A percentile compares a stretch with the other conserved stretches of the same genome.
phyloP scores from a whole-genome alignment of 2,329 filamentous ascomycete genomes.

The Aspergillus neotritici region DNA sequence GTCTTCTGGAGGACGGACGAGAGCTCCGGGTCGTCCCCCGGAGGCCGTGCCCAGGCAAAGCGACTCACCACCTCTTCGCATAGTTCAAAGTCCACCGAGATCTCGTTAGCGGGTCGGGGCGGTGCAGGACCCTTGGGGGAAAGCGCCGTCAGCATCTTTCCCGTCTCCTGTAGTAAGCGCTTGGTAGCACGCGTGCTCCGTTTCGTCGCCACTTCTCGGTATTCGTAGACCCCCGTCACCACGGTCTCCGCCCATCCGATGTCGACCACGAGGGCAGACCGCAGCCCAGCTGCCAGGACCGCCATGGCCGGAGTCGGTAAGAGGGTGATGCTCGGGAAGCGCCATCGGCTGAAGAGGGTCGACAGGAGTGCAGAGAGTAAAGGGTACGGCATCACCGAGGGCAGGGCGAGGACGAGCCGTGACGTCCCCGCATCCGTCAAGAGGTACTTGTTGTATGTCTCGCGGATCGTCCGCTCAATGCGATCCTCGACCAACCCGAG shows the following conservation, averaged over 20 bases:
- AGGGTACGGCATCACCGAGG: slow-evolving; percentile 70
- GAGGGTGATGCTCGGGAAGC: slow-evolving; percentile 73
- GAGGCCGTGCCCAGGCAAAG: slow-evolving; percentile 66
- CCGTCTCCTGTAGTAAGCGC: slow-evolving; percentile 63
- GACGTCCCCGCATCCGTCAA: slow-evolving; percentile 59
- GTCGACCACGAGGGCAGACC: slow-evolving; percentile 81
- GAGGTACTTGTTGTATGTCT: slow-evolving; percentile 73
- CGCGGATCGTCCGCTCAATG: slow-evolving; percentile 73
- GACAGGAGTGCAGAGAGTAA: slow-evolving; percentile 70
- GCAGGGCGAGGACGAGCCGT: slow-evolving; percentile 68
- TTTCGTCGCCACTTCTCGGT: slow-evolving; percentile 67
- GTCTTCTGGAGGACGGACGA: slow-evolving; percentile 27
- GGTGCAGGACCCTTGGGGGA: slow-evolving; percentile 20
- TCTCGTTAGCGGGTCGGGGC: slow-evolving; percentile 30
- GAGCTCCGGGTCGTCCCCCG: slow-evolving; percentile 4
- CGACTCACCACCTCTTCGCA: slow-evolving; percentile 73
- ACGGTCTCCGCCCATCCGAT: slow-evolving; percentile 89
- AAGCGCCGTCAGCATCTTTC: slow-evolving; percentile 33
- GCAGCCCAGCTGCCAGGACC: slow-evolving; percentile 71
- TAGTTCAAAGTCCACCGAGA: slow-evolving; percentile 63
- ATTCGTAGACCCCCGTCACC: slow-evolving; percentile 84
- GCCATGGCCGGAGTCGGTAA: slow-evolving; percentile 71
- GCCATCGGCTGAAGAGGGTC: slow-evolving; percentile 73
- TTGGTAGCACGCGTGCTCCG: slow-evolving; percentile 71
- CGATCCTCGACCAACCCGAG: slow-evolving; percentile 78